phyloP scores from a whole-genome alignment of 1,284 basidiomycete genomes.

The Pyrrhoderma lamaoense region DNA sequence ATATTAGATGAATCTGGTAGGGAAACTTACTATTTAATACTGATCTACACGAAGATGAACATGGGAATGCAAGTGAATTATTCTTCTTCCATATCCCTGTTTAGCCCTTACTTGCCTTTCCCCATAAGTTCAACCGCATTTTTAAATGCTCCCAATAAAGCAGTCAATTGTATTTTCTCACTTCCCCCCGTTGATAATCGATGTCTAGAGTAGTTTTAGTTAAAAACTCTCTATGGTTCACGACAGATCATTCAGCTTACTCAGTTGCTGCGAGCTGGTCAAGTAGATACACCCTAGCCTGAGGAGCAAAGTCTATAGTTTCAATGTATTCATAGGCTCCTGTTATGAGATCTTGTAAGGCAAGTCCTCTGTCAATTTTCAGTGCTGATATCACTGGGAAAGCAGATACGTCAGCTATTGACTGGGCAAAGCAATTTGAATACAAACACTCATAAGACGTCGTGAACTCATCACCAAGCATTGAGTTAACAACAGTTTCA shows the following conservation, averaged over 20 bases:
- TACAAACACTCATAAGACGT: conserved; percentile 80
- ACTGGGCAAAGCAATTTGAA: conserved; percentile 7
- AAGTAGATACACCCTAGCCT: conserved; percentile 85
- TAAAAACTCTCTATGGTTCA: no score
- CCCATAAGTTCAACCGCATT: conserved; percentile 75
- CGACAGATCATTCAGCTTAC: conserved; percentile 40
- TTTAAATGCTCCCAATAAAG: conserved; percentile 90
- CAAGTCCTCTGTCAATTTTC: conserved; percentile 89
- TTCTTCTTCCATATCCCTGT: no score
- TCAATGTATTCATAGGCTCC: conserved; percentile 91
- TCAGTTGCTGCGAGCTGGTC: conserved; percentile 89
- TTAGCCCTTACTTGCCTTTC: conserved; percentile 1
- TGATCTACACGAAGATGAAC: no score
- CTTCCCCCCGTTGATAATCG: conserved; percentile 88
- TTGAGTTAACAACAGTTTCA: conserved; percentile 87
- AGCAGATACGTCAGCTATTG: background rate
- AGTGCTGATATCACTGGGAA: conserved; percentile 74
- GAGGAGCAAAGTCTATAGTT: conserved; percentile 78
- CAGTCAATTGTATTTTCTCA: conserved; percentile 93
- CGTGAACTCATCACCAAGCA: conserved; percentile 96
- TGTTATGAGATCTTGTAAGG: conserved; percentile 90
- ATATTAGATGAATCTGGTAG: no score
- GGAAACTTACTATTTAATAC: no score
- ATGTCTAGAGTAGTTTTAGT: conserved; percentile 58
- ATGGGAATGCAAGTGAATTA: no score